Base-by-base conservation (phyloP, 2,329 filamentous ascomycete species). In the Neofusicoccum umdonicola region DNA sequence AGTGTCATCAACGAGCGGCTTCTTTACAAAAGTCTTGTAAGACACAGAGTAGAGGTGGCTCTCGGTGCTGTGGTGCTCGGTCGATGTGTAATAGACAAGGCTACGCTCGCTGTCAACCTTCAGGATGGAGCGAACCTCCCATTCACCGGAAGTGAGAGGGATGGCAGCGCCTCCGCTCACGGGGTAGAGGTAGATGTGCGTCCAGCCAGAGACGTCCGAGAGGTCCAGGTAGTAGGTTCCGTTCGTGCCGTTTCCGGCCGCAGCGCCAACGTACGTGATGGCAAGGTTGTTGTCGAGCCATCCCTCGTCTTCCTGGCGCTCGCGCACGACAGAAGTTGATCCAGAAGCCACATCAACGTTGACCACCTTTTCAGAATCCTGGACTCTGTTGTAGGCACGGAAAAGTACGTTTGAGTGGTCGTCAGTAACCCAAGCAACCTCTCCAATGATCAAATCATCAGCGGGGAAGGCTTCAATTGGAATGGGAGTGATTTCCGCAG, bases 21-120 rank as follows among this genome's bases (percentile, higher is more conserved):
- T 87, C 50, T 85, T 83, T 67, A 84, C 77, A 9, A 80, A 77
- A 0, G 81, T 84, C 3, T 78, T 76, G 69, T 86, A 87, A 0
- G 84, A 88, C 11, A 90, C 85, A 2, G 85, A 88, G 78, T 89
- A 91, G 4, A 91, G 69, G 68, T 91, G 88, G 1, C 85, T 82
- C 71, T 90, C 88, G 0, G 87, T 90, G 66, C 84, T 87, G 77
- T 90, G 87, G 48, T 81, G 82, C 69, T 88, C 84, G 0, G 87
- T 88, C 1, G 88, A 88, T 2, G 83, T 81, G 77, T 85, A 91
- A 78, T 90, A 90, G 61, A 90, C 75, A 6, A 88, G 75, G 31
- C 83, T 80, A 6, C 82, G 82, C 44, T 77, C 72, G 0, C 79
- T 79, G 70, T 91, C 87, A 56, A 90, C 80, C 69, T 87, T 85